Percentiles rank a stretch among this genome's conserved stretches.
phyloP scores from a whole-genome alignment of 257 asterid species.

The Solanum lycopersicoides region DNA sequence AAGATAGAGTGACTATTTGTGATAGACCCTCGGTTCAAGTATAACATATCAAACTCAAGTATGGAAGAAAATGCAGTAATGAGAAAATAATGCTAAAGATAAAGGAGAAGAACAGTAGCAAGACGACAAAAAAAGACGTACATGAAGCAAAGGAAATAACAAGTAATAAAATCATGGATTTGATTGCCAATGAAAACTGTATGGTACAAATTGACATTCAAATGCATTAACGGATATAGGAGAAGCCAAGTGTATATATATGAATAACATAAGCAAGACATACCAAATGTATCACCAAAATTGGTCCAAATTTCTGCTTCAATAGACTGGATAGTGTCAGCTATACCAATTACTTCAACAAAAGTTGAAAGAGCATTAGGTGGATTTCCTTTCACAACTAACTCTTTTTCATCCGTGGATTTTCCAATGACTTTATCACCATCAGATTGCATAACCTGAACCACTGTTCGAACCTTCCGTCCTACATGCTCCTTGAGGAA shows the following conservation, averaged over 20 bases:
- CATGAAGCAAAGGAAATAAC: not conserved
- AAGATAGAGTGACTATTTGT: not conserved
- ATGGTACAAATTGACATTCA: not conserved
- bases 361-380: constrained; percentile 52
- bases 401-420: constrained; percentile 73
- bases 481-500: constrained; percentile 50
- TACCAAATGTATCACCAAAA: constrained; percentile 78
- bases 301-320: constrained; percentile 73
- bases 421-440: constrained; percentile 60
- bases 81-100: not conserved
- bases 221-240: not conserved
- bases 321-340: constrained; percentile 60
- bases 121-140: not conserved
- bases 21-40: not conserved
- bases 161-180: not conserved
- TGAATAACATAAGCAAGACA: not conserved
- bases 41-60: not conserved
- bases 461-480: constrained; percentile 63
- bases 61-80: not conserved
- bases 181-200: not conserved
- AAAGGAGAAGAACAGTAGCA: not conserved
- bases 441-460: constrained; percentile 69
- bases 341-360: constrained; percentile 87
- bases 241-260: not conserved
- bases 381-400: constrained; percentile 58